phyloP scores from a whole-genome alignment of 495 filamentous ascomycete genomes.

The Podospora bellae-mahoneyi region DNA sequence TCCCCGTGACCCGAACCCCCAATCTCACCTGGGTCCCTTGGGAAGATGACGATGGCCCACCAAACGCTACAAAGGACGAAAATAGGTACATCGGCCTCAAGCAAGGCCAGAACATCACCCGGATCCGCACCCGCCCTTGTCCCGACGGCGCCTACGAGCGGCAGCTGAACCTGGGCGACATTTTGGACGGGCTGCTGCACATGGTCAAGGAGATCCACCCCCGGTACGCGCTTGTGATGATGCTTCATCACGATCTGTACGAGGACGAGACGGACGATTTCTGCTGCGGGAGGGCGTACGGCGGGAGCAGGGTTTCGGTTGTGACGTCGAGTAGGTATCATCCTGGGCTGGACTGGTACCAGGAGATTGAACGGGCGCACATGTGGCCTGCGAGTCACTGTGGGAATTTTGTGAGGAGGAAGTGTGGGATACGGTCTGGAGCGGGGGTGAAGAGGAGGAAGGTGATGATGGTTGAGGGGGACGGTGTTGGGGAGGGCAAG shows the following conservation, averaged over 20 bases:
- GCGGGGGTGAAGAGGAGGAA: constrained; percentile 6
- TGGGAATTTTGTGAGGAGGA: constrained; percentile 41
- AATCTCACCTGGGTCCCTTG: constrained; percentile 46
- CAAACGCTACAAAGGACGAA: constrained; percentile 6
- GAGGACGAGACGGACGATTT: constrained; percentile 66
- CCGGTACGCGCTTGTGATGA: constrained; percentile 51
- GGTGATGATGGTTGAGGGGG: constrained; percentile 9
- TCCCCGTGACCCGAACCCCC: constrained; percentile 48
- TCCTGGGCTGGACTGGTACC: constrained; percentile 46
- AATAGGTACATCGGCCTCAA: constrained; percentile 43
- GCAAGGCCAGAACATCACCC: constrained; percentile 36
- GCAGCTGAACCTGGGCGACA: constrained; percentile 62
- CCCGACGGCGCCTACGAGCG: constrained; percentile 46
- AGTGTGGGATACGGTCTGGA: constrained; percentile 23
- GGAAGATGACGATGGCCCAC: constrained; percentile 25
- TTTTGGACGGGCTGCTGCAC: constrained; percentile 57
- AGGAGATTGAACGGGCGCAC: constrained; percentile 49
- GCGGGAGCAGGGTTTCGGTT: constrained; percentile 57
- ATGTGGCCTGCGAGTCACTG: constrained; percentile 66
- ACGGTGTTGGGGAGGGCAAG: neutral
- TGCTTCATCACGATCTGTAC: constrained; percentile 62
- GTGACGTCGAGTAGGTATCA: constrained; percentile 60
- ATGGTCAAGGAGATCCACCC: constrained; percentile 53
- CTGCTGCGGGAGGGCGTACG: constrained; percentile 65
- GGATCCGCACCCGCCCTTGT: constrained; percentile 53